Evolutionary conservation across 805 yeast species (phyloP), one percentile per base, ranked within the genome.

Genomic region (Brettanomyces bruxellensis): DNA sequence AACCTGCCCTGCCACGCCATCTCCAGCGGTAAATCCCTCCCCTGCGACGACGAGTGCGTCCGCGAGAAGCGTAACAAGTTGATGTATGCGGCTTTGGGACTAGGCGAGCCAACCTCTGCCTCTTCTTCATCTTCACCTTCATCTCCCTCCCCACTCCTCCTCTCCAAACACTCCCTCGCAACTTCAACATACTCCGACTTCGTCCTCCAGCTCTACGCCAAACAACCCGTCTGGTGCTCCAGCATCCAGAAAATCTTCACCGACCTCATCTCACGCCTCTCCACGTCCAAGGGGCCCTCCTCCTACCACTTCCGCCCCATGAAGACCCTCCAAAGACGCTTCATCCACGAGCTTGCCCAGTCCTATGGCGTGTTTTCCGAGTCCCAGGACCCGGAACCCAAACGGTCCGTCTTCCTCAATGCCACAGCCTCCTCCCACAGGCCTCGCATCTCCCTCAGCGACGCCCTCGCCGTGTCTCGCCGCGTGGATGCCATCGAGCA

Each of bases 351-450:
- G 44, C 56, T 89, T 38, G 82, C 89, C 0, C 76, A 70, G 25
- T 63, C 78, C 0, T 87, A 69, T 59, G 68, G 72, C 11, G 55
- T 87, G 11, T 79, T 75, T 53, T 69, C 83, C 0, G 89, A 85
- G 55, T 76, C 90, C 2, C 93, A 86, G 50, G 96, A 86, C 61
- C 77, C 76, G 3, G 96, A 87, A 52, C 96, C 96, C 0, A 70
- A 77, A 45, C 64, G 95, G 49, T 76, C 83, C 9, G 91, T 88
- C 0, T 80, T 76, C 51, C 70, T 88, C n/a, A 64, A 68, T 70
- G 40, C 57, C 60, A 5, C 48, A 54, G 11, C 51, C 46, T 1
- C 18, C 18, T 58, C 69, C 0, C 55, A 50, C 8, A 47, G 67
- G 2, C 86, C 88, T 0, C 54, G 58, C 9, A 54, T 71, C 39